Base-by-base conservation (phyloP, 352 stramenopile species). In the Pythium insidiosum region DNA sequence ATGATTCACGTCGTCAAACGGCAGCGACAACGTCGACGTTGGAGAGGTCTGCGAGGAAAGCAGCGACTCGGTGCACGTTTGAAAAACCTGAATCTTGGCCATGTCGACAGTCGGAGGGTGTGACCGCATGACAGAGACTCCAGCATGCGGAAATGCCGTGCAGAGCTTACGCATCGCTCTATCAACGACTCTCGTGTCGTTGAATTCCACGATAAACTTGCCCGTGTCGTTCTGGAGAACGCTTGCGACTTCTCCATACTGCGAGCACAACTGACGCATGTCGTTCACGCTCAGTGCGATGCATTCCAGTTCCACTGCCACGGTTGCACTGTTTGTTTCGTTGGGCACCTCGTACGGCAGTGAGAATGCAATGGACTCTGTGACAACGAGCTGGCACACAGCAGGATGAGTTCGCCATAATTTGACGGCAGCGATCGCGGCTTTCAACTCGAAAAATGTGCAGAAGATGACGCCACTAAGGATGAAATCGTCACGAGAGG, bases 131-230 rank as follows among this genome's bases (percentile, higher is more conserved):
- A 75, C 72, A 0, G 61, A 55, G 24, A 87, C 43, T 13, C 71
- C 71, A 24, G 30, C 66, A 5, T 55, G 23, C 18, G 78, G 58
- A 16, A 72, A 56, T 6, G 49, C 43, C 2, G 43, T 46, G 4
- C 53, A 36, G 2, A 93, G 47, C 4, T 60, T 56, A 13, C 41
- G 59, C 5, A 93, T 54, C 1, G 72, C 78, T 3, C 35, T 47
- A 0, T 53, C 38, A 2, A 93, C 53, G 11, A 66, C 71, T 0
- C 81, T 71, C 0, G 64, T 61, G 44, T 93, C 81, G 44, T 84
- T 81, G 50, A 76, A 88, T 53, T 93, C 77, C 23, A 93, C 63
- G 5, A 87, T 63, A 47, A 68, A 90, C 47, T 67, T 72, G 46
- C 49, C 57, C 10, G 57, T 37, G 16, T 84, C 65, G 30, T 67